Evolutionary conservation across 495 filamentous ascomycete genomes (phyloP), one percentile per base, ranked within the genome.

Genomic region (Thermothielavioides terrestris): DNA sequence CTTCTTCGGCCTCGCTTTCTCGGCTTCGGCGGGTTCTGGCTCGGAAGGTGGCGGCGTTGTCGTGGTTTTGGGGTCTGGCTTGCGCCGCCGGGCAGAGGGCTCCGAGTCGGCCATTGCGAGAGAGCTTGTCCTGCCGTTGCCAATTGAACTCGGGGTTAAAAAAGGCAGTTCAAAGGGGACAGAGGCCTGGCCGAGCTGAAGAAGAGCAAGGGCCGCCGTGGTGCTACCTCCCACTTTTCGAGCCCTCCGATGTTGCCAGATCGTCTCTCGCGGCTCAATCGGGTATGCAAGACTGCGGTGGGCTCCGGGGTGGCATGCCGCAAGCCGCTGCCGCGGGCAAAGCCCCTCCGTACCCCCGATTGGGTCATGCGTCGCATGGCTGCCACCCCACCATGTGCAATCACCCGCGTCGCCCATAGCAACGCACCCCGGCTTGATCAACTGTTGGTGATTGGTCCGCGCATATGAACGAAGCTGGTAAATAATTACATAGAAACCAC

Each of bases 101-200:
- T 59, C 54, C 17, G 54, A 41, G 44, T 58, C 51, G 32, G 62
- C 55, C 62, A 64, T 61, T 54, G 42, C 18, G n/a, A n/a, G n/a
- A n/a, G n/a, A n/a, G n/a, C n/a, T n/a, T n/a, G n/a, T n/a, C n/a
- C n/a, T n/a, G n/a, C n/a, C n/a, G n/a, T n/a, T n/a, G n/a, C n/a
- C n/a, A n/a, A n/a, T n/a, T n/a, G n/a, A n/a, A n/a, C n/a, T n/a
- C n/a, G n/a, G 35, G 25, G 35, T 6, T 12, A 31, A 46, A 27
- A 44, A 39, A 25, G 32, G 26, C n/a, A 37, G 27, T 18, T 43
- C 14, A 17, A 28, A 26, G 11, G 11, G 20, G 36, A 30, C 34
- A 36, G n/a, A 42, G 2, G n/a, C n/a, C n/a, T n/a, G n/a, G n/a
- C n/a, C n/a, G n/a, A n/a, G n/a, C n/a, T n/a, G n/a, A n/a, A n/a